phyloP scores from a whole-genome alignment of 2,329 filamentous ascomycete species.

The Tolypocladium ophioglossoides region DNA sequence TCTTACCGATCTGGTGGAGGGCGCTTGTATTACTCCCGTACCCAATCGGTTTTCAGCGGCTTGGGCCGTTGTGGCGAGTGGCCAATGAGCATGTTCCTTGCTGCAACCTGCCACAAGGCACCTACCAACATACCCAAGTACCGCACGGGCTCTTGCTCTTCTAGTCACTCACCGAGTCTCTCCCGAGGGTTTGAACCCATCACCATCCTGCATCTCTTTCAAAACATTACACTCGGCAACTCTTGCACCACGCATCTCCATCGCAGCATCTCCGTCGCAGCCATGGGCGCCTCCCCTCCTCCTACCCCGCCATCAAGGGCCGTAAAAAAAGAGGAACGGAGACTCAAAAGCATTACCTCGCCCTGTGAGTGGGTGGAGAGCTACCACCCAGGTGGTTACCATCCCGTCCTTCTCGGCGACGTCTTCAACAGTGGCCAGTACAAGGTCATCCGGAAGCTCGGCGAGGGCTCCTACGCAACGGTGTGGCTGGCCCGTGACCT shows the following conservation, averaged over 20 bases:
- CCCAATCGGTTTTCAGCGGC: too few relatives aligned
- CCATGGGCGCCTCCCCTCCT: constrained; percentile 12
- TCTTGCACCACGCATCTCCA: constrained; percentile 1
- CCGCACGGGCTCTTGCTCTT: neutral
- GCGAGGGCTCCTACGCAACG: constrained; percentile 32
- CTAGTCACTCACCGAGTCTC: neutral
- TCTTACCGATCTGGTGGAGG: too few relatives aligned
- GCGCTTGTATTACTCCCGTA: too few relatives aligned
- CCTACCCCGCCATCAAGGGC: constrained; percentile 12
- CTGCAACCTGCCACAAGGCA: too few relatives aligned
- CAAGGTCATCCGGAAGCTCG: constrained; percentile 31
- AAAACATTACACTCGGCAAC: constrained; percentile 1
- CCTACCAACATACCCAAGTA: too few relatives aligned
- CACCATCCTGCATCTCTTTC: neutral
- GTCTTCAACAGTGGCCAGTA: constrained; percentile 28
- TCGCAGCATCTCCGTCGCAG: too few relatives aligned
- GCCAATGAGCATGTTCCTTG: too few relatives aligned
- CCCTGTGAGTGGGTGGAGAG: constrained; percentile 19
- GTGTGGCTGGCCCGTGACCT: constrained; percentile 32
- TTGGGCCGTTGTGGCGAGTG: too few relatives aligned
- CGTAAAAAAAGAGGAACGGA: constrained; percentile 6
- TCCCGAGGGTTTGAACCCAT: neutral
- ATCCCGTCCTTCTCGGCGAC: constrained; percentile 31
- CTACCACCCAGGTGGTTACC: constrained; percentile 29
- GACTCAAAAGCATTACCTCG: constrained; percentile 14